Evolutionary conservation across 1,139 yeast species (phyloP).

Genomic region (Magnusiomyces fungicola): DNA sequence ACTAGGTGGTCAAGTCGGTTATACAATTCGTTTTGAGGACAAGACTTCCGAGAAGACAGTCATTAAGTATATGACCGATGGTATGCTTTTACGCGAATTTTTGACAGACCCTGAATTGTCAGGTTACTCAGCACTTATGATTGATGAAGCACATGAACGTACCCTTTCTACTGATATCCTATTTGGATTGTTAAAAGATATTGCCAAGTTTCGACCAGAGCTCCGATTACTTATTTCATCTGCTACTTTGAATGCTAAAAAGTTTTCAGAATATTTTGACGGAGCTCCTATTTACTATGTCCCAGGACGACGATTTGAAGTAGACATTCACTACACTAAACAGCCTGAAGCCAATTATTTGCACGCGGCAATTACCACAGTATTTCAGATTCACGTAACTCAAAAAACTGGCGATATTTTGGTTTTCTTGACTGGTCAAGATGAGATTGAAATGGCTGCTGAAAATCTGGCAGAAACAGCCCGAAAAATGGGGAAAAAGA

Average conservation of each 20-base stretch:
- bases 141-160: conserved; percentile 96
- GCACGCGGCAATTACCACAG: conserved; percentile 80
- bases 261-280: conserved; percentile 71
- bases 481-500: conserved; percentile 52
- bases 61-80: conserved; percentile 88
- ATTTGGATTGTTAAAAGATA: conserved; percentile 71
- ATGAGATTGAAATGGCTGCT: conserved; percentile 80
- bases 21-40: conserved; percentile 81
- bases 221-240: conserved; percentile 76
- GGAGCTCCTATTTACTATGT: conserved; percentile 76
- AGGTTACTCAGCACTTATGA: conserved; percentile 73
- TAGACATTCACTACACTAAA: conserved; percentile 75
- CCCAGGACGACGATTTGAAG: conserved; percentile 89
- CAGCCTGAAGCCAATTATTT: conserved; percentile 87
- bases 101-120: conserved; percentile 64
- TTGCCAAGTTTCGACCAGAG: conserved; percentile 55
- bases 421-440: conserved; percentile 90
- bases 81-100: conserved; percentile 84
- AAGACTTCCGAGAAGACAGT: conserved; percentile 53
- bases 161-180: conserved; percentile 89
- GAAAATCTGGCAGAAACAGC: conserved; percentile 62
- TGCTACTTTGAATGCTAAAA: conserved; percentile 87
- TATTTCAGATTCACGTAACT: conserved; percentile 72
- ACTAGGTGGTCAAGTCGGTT: conserved; percentile 79
- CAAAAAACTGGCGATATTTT: conserved; percentile 79